Conservation (phyloP, 73 alveolate genomes). For the Paramecium octaurelia region DNA sequence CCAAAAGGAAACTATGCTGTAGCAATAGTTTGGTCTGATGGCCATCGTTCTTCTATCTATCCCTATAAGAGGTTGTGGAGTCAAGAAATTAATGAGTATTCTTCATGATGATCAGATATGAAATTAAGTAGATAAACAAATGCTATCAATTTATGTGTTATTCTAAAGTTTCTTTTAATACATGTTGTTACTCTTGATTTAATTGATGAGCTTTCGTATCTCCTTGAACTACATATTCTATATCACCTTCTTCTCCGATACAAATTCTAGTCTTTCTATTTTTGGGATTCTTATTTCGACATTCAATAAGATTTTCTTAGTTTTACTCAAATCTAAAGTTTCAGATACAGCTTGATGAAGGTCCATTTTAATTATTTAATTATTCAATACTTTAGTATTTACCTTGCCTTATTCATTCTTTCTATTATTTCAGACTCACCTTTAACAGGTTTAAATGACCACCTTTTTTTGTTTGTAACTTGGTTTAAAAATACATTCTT, state of each 20-base stretch:
- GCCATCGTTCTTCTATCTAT: slow-evolving; percentile 83
- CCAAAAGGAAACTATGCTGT: slow-evolving; percentile 90
- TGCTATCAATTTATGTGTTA: background rate
- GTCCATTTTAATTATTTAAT: background rate
- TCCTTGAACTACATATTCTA: background rate
- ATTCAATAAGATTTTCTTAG: background rate
- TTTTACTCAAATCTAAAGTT: background rate
- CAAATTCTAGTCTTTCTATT: background rate
- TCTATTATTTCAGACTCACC: background rate
- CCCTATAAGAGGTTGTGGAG: slow-evolving; percentile 69
- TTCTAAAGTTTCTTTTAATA: background rate
- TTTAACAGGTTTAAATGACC: background rate
- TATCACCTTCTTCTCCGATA: slow-evolving; percentile 4
- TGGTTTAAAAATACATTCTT: slow-evolving; percentile 27
- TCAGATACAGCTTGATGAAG: background rate
- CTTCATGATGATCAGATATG: background rate
- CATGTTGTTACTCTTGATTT: background rate
- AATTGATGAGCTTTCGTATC: background rate
- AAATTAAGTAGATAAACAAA: background rate
- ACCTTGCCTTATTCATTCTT: slow-evolving; percentile 40
- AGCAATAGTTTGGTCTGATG: slow-evolving; percentile 91
- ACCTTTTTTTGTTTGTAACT: background rate
- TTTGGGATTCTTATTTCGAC: slow-evolving; percentile 21
- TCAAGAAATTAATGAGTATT: slow-evolving; percentile 25
- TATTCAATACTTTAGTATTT: background rate